Percentiles rank a stretch among this genome's conserved stretches.
Evolutionary conservation across 805 yeast genomes (phyloP).

Genomic region (Nadsonia fulvescens): DNA sequence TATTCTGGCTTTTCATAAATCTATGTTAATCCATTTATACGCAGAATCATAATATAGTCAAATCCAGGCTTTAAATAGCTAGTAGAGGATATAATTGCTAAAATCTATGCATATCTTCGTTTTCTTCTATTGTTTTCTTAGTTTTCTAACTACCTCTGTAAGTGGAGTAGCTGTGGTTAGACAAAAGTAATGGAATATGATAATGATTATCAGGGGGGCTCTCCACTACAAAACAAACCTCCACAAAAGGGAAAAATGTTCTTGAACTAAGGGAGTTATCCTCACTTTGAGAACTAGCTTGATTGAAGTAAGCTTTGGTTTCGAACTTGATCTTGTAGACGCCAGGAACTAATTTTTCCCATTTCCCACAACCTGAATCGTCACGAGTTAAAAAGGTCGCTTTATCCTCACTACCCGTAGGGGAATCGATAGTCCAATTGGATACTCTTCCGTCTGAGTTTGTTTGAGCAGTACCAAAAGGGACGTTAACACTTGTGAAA

Average conservation of each 20-base stretch:
- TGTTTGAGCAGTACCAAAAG: slow-evolving; percentile 54
- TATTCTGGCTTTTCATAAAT: too few relatives aligned
- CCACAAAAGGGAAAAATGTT: slow-evolving; percentile 79
- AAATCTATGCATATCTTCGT: too few relatives aligned
- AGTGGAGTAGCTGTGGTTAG: slow-evolving; percentile 79
- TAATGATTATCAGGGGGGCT: slow-evolving; percentile 63
- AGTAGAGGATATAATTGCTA: too few relatives aligned
- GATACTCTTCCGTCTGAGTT: slow-evolving; percentile 67
- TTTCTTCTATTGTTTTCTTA: too few relatives aligned
- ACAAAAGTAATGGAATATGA: slow-evolving; percentile 71
- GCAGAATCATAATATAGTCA: too few relatives aligned
- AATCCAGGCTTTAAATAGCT: too few relatives aligned
- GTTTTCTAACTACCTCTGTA: slow-evolving; percentile 55
- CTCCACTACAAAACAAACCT: slow-evolving; percentile 51
- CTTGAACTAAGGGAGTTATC: slow-evolving; percentile 17
- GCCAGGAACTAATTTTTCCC: slow-evolving; percentile 31
- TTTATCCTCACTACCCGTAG: slow-evolving; percentile 9
- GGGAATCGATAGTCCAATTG: slow-evolving; percentile 42
- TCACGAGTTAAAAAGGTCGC: too few relatives aligned
- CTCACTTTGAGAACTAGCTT: slow-evolving; percentile 11
- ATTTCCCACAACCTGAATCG: too few relatives aligned
- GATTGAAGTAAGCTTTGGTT: slow-evolving; percentile 45
- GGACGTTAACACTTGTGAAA: slow-evolving; percentile 17
- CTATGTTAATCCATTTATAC: neutral
- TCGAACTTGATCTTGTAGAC: slow-evolving; percentile 60